Percentiles rank a stretch among this genome's conserved stretches.
Conservation (phyloP, 23 red algal genomes). For the Pyropia yezoensis region DNA sequence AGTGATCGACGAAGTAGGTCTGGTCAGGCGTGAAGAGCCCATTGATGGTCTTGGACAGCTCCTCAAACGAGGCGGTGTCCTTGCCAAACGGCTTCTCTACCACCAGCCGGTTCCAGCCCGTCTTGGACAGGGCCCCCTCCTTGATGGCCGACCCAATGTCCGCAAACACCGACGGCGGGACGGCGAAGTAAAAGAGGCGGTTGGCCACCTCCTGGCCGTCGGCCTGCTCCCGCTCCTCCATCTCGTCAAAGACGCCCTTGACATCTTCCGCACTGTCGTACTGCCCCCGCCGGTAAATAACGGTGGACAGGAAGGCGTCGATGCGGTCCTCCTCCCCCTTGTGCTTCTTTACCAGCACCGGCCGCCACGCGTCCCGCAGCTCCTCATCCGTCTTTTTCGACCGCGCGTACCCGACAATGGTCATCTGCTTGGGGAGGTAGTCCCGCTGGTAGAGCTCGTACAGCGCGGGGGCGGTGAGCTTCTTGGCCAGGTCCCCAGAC, state of each 20-base stretch:
- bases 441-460: constrained; percentile 65
- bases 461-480: constrained; percentile 85
- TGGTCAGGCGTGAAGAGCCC: constrained; percentile 64
- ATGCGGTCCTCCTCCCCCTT: constrained; percentile 13
- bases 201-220: constrained; percentile 21
- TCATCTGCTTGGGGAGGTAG: constrained; percentile 63
- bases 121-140: constrained; percentile 19
- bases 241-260: constrained; percentile 35
- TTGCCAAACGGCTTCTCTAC: constrained; percentile 96
- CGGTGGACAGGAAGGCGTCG: constrained; percentile 63
- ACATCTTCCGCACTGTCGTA: constrained; percentile 68
- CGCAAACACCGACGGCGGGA: constrained; percentile 88
- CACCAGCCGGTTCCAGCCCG: constrained; percentile 87
- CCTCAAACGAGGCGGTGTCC: constrained; percentile 69
- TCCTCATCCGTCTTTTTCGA: constrained; percentile 55
- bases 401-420: constrained; percentile 86
- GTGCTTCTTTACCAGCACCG: constrained; percentile 26
- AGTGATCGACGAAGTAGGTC: constrained; percentile 90
- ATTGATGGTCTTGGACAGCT: constrained; percentile 40
- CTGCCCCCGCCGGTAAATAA: constrained; percentile 66
- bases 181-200: constrained; percentile 93
- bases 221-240: constrained; percentile 24
- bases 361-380: constrained; percentile 42
- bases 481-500: constrained; percentile 92
- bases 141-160: constrained; percentile 42